Evolutionary conservation across 208 protist genomes (phyloP), one percentile per base, ranked within the genome.

Genomic region (Plasmodiophora brassicae): DNA sequence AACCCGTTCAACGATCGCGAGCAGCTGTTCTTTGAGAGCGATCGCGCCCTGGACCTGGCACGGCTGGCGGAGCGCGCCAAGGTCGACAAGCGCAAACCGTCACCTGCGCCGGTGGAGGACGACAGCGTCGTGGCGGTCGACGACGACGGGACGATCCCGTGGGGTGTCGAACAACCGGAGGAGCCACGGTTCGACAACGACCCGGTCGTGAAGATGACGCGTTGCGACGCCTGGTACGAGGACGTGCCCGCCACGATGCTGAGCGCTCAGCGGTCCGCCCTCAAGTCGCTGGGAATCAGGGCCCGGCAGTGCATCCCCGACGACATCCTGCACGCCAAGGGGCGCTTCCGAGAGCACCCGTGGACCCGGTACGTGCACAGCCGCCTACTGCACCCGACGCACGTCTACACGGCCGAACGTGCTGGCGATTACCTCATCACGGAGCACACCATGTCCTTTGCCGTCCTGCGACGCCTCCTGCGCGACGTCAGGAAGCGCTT

Each of bases 401-500:
- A 5, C 14, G 20, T 78, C 5, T 78, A 78, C 65, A 38, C 32
- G 32, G 32, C 32, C 14, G n/a, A 78, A 44, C 65, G 65, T 5
- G 41, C 32, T 32, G 20, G 32, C n/a, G 65, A 78, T 44, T 78
- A 78, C n/a, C 65, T 78, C 14, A n/a, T 14, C 14, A 78, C 32
- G 32, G 65, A 78, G 32, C 65, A 78, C n/a, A 44, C 41, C 65
- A 78, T 78, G 65, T 78, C 65, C n/a, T 38, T 44, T 78, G 65
- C 65, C 20, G 65, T 78, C 41, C 5, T 78, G 5, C 65, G 65
- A 38, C 65, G 65, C 5, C 10, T 78, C n/a, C 41, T 78, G 5
- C 65, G 65, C 14, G 65, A 78, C 32, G n/a, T 78, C n/a, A 5
- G n/a, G n/a, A 78, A 78, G 41, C 5, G 65, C 20, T 8, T 5